phyloP scores from a whole-genome alignment of 192 early-diverging fungal species.

The Coemansia sp. region DNA sequence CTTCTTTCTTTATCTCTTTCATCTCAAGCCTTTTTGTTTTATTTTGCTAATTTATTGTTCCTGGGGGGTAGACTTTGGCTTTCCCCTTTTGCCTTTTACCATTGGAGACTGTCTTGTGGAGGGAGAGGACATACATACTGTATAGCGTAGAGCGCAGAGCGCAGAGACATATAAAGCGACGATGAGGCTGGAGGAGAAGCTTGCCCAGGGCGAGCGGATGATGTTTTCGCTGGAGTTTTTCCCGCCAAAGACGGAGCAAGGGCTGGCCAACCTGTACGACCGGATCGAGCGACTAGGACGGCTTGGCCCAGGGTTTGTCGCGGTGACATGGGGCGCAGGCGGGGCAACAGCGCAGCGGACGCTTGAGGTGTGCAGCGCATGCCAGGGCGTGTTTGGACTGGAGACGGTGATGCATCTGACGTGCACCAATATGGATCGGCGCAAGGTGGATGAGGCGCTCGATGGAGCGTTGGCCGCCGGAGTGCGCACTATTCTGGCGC shows the following conservation, averaged over 20 bases:
- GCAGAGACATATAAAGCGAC: no score
- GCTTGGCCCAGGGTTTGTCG: slow-evolving; percentile 91
- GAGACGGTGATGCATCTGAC: slow-evolving; percentile 97
- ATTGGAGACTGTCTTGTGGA: no score
- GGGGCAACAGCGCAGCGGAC: slow-evolving; percentile 89
- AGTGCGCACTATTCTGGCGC: slow-evolving; percentile 91
- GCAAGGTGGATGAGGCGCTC: slow-evolving; percentile 83
- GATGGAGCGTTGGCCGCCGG: slow-evolving; percentile 80
- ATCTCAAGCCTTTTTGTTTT: no score
- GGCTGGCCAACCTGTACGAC: slow-evolving; percentile 88
- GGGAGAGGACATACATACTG: no score
- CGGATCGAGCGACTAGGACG: slow-evolving; percentile 92
- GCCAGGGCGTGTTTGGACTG: slow-evolving; percentile 88
- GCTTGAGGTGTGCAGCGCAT: slow-evolving; percentile 78
- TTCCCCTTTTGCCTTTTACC: no score
- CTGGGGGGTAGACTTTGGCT: no score
- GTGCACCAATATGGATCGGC: slow-evolving; percentile 95
- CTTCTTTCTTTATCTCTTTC: no score
- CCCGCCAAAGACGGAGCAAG: slow-evolving; percentile 95
- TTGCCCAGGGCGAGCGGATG: slow-evolving; percentile 57
- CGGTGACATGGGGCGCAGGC: slow-evolving; percentile 98
- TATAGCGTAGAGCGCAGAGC: no score
- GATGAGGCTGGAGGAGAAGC: slow-evolving; percentile 74
- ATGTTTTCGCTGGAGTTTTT: slow-evolving; percentile 96
- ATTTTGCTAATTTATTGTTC: no score